Evolutionary conservation across 441 rosid species (phyloP), one percentile per base, ranked within the genome.

Genomic region (Melastoma candidum): DNA sequence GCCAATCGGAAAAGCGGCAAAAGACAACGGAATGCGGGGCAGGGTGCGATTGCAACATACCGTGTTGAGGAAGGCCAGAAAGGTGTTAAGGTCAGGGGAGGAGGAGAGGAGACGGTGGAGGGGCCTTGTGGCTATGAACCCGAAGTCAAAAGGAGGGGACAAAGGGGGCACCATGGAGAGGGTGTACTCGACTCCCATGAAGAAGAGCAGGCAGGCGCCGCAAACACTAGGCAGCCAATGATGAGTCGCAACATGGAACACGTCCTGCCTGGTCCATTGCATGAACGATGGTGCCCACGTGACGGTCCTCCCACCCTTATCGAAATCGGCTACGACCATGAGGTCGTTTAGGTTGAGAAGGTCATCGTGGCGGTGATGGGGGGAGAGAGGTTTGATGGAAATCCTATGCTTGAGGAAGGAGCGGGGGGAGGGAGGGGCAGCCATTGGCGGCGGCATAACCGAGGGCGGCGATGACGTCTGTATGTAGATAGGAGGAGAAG

Each of bases 171-270:
- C 72, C 97, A 93, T 93, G 49, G 26, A 74, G 72, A 93, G 92
- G 63, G 97, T 88, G 75, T 93, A 93, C 76, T 88, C 98, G 58
- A 93, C 95, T 61, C 65, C 85, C 87, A 83, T 93, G 76, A 93
- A 93, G 62, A 93, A 86, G 61, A 88, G n/a, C 59, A 92, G 53
- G 4, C 90, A 84, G 12, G 66, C 60, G 3, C 76, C 95, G 49
- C 84, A 85, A 43, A 78, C 2, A 41, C 90, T 84, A 0, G 86
- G 96, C 51, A 88, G 53, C 81, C 89, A 71, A 63, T 92, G 97
- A 47, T 67, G 1, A 50, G 63, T 82, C 17, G 68, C 74, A 74
- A 80, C 86, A 69, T 78, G 55, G 3, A 61, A 58, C 11, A 68
- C 70, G 41, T 87, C 96, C 54, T 65, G 36, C 48, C 65, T 44